Evolutionary conservation across 345 rosid genomes (phyloP), one percentile per base, ranked within the genome.

Genomic region (Xanthoceras sorbifolium): DNA sequence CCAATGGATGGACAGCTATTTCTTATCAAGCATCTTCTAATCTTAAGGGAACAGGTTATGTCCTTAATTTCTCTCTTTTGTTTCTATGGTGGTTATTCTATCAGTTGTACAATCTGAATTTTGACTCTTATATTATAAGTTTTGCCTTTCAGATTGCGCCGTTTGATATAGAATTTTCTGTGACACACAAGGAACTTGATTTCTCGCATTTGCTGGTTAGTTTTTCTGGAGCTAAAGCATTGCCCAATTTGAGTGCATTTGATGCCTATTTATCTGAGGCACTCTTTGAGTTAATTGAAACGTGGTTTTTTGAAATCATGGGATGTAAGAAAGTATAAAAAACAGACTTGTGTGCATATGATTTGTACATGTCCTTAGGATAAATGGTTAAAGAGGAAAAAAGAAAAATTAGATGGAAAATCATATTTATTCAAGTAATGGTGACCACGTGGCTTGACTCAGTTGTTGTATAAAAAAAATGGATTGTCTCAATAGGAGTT

Each of bases 161-260:
- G 76, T 95, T 95, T 83, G 99, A 93, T 84, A 93, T 96, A 76
- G 99, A 96, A 77, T 96, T 96, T 83, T 91, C 93, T 4, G 97
- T 92, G 77, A 93, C 97, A 31, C 87, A 96, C 90, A 96, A 96
- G 90, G 99, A 95, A 81, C 97, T 96, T 60, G 99, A 96, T 85
- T 96, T 96, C 90, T 91, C 99, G 60, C 97, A 96, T 83, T 79
- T 93, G 73, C 90, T 96, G 99, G 98, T 95, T 79, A 89, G 99
- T 88, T 82, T 77, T 71, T 75, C 69, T 10, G 15, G 36, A 69
- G 42, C 62, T 68, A 31, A 62, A 72, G 29, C 22, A 54, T 46
- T 57, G 10, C 36, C 18, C 10, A 10, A 18, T 71, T 42, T 4
- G 54, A 14, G 46, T 64, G 78, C 44, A 54, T 20, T 55, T 66